phyloP scores from a whole-genome alignment of 164 flowering plant genomes.

The grape (Vitis vinifera) region DNA sequence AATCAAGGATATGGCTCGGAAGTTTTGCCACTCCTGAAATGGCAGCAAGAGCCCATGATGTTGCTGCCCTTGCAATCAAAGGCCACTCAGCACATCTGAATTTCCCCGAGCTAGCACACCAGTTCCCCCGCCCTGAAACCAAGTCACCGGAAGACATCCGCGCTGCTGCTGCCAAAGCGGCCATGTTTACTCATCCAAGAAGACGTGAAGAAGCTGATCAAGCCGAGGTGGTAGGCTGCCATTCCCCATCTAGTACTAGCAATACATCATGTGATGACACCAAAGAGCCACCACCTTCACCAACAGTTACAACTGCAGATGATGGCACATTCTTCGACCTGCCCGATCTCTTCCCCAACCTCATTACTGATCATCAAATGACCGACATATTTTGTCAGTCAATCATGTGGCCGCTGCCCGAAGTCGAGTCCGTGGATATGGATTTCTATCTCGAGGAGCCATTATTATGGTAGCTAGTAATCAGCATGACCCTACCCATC shows the following conservation, averaged over 20 bases:
- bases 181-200: conserved; percentile 20
- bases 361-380: neutral
- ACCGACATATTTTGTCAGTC: too few relatives aligned
- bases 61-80: conserved; percentile 56
- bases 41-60: conserved; percentile 81
- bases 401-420: too few relatives aligned
- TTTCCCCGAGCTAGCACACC: conserved; percentile 49
- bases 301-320: neutral
- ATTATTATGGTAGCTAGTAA: too few relatives aligned
- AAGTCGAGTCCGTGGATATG: too few relatives aligned
- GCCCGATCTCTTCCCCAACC: conserved; percentile 27
- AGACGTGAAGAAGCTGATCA: conserved; percentile 1
- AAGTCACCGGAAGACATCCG: conserved; percentile 54
- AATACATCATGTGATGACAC: conserved; percentile 9
- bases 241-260: conserved; percentile 1
- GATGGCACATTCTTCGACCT: conserved; percentile 32
- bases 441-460: too few relatives aligned
- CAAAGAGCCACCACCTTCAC: conserved; percentile 11
- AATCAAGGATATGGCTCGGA: conserved; percentile 68
- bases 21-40: conserved; percentile 59
- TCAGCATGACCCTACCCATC: too few relatives aligned
- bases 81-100: conserved; percentile 53
- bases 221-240: neutral
- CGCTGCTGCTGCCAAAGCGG: conserved; percentile 55
- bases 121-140: conserved; percentile 50